A percentile compares a stretch with the other conserved stretches of the same genome.
Evolutionary conservation across 441 rosid species (phyloP).

Genomic region (Gossypium aridum): DNA sequence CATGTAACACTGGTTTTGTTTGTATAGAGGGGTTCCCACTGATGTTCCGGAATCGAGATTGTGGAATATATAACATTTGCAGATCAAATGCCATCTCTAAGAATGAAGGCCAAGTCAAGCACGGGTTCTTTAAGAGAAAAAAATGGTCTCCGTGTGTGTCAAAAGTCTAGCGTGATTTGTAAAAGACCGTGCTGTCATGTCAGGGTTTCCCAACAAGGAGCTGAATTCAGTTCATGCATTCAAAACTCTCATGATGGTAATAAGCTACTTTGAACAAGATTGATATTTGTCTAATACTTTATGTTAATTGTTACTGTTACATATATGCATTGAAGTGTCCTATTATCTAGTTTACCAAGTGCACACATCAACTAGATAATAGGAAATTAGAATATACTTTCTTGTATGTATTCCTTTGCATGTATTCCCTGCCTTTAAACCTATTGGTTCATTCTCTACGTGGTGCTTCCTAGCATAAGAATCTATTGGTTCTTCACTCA

Average conservation of each 20-base stretch:
- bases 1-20: constrained; percentile 25
- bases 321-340: not conserved
- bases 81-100: constrained; percentile 66
- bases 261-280: constrained; percentile 15
- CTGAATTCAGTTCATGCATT: constrained; percentile 24
- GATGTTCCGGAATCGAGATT: constrained; percentile 37
- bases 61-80: constrained; percentile 21
- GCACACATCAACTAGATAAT: not conserved
- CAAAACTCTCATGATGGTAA: constrained; percentile 35
- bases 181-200: constrained; percentile 35
- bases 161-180: constrained; percentile 45
- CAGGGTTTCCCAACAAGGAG: constrained; percentile 25
- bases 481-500: not conserved
- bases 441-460: not conserved
- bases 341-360: not conserved
- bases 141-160: constrained; percentile 45
- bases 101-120: constrained; percentile 55
- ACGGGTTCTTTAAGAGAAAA: constrained; percentile 37
- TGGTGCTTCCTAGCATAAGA: not conserved
- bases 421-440: not conserved
- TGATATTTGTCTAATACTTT: not conserved
- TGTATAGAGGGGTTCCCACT: constrained; percentile 27
- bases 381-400: not conserved
- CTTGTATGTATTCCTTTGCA: not conserved
- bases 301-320: not conserved